These are phyloP conservation scores for Salvia hispanica DNA, from an alignment of 257 asterid species.

Conservation along the genomic window DNA sequence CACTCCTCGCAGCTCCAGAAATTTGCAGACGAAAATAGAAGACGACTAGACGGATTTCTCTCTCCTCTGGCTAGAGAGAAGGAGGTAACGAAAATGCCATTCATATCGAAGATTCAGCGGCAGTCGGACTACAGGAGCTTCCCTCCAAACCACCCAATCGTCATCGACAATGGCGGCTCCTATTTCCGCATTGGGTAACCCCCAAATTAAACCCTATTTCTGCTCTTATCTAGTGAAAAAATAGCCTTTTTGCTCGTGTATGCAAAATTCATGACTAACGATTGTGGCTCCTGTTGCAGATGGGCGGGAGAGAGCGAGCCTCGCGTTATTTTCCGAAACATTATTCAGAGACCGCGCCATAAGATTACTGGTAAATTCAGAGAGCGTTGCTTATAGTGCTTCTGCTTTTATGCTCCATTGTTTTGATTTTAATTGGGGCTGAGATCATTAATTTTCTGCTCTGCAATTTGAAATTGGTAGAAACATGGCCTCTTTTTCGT, in stretches of 20 bases:
- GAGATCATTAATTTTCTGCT: background rate
- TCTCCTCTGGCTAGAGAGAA: conserved; percentile 17
- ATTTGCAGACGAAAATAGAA: conserved; percentile 10
- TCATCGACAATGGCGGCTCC: conserved; percentile 95
- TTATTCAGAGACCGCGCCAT: conserved; percentile 98
- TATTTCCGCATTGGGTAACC: conserved; percentile 91
- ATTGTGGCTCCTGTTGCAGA: conserved; percentile 41
- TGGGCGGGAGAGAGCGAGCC: conserved; percentile 98
- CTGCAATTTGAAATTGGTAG: conserved; percentile 6
- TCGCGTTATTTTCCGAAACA: conserved; percentile 88
- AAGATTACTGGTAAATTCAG: conserved; percentile 69
- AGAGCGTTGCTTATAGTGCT: background rate
- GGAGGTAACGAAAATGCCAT: conserved; percentile 61
- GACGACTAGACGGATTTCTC: conserved; percentile 26
- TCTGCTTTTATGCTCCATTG: conserved; percentile 16
- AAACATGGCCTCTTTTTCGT: background rate
- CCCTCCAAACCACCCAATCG: conserved; percentile 73
- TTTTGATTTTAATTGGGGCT: conserved; percentile 1
- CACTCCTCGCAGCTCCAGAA: conserved; percentile 9
- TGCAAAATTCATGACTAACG: conserved; percentile 7
- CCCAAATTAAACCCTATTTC: conserved; percentile 34
- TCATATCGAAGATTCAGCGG: conserved; percentile 69
- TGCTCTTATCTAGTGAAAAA: background rate
- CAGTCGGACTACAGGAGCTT: conserved; percentile 77
- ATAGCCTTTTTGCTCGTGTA: background rate